Conservation (phyloP, 169 alveolate genomes). For the Plasmodium knowlesi region DNA sequence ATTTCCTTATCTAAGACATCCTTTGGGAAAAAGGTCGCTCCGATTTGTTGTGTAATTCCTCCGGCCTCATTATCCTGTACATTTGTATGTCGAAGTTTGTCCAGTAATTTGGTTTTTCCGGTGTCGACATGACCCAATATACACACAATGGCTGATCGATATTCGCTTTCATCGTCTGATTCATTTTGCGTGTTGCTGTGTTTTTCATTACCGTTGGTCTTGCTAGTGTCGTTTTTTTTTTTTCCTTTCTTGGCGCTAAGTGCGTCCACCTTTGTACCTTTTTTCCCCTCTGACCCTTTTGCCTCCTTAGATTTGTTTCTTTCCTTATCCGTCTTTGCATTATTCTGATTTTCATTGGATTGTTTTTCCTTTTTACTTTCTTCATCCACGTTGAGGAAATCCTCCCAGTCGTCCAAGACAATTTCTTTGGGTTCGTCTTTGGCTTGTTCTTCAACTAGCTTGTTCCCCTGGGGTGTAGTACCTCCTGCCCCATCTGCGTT, state of each 20-base stretch:
- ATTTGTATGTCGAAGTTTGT: conserved; percentile 98
- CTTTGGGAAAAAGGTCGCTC: conserved; percentile 99
- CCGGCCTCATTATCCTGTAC: conserved; percentile 99
- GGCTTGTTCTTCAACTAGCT: conserved; percentile 8
- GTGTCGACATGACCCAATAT: conserved; percentile 99
- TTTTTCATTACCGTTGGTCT: conserved; percentile 1
- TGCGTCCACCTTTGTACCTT: neutral
- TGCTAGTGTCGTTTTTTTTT: neutral
- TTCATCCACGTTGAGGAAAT: conserved; percentile 34
- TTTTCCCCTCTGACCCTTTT: neutral
- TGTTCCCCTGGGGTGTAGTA: conserved; percentile 5
- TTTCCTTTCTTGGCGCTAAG: conserved; percentile 14
- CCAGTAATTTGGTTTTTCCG: conserved; percentile 99
- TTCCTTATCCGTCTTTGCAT: conserved; percentile 79
- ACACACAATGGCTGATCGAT: conserved; percentile 98
- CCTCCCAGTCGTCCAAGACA: conserved; percentile 53
- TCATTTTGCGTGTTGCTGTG: neutral
- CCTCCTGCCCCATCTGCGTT: neutral
- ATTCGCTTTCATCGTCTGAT: conserved; percentile 77
- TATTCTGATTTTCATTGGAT: conserved; percentile 44
- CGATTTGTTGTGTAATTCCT: conserved; percentile 99
- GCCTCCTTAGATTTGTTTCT: neutral
- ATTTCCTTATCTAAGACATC: conserved; percentile 93
- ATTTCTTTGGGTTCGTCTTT: conserved; percentile 27
- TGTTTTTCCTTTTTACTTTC: conserved; percentile 44